phyloP scores from a whole-genome alignment of 2,329 filamentous ascomycete species.

The Neurospora sp. region DNA sequence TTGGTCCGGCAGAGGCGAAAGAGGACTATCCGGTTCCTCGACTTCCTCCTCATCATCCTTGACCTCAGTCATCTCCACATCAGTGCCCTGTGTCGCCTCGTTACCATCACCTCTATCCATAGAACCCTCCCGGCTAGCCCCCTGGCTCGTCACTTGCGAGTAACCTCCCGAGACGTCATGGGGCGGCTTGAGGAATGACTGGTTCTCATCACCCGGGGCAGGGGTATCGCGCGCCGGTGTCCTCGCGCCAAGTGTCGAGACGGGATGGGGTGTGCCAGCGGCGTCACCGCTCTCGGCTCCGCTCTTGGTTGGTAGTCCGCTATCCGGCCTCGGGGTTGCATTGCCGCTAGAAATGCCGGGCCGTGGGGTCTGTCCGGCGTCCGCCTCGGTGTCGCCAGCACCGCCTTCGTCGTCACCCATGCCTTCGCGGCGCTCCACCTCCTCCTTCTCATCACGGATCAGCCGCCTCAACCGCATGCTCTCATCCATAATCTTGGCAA shows the following conservation, averaged over 20 bases:
- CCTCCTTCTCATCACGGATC: slow-evolving; percentile 92
- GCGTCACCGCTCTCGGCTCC: slow-evolving; percentile 16
- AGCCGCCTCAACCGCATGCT: slow-evolving; percentile 75
- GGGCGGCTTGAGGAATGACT: slow-evolving; percentile 25
- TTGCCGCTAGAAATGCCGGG: slow-evolving; percentile 41
- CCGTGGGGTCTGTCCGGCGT: slow-evolving; percentile 37
- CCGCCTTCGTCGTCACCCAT: slow-evolving; percentile 55
- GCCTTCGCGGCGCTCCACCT: slow-evolving; percentile 78
- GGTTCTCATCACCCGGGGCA: slow-evolving; percentile 17
- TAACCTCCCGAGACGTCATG: slow-evolving; percentile 22
- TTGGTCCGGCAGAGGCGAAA: slow-evolving; percentile 28
- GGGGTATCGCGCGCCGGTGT: slow-evolving; percentile 25
- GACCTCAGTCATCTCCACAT: slow-evolving; percentile 29
- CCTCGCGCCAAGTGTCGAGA: slow-evolving; percentile 18
- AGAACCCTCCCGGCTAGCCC: slow-evolving; percentile 28
- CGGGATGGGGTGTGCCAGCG: slow-evolving; percentile 17
- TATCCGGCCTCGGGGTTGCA: slow-evolving; percentile 39
- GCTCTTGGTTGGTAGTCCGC: slow-evolving; percentile 19
- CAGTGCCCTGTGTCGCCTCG: slow-evolving; percentile 11
- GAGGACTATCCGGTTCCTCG: slow-evolving; percentile 23
- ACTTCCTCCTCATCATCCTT: slow-evolving; percentile 54
- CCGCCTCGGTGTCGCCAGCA: slow-evolving; percentile 32
- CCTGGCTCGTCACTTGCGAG: slow-evolving; percentile 30
- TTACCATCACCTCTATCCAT: slow-evolving; percentile 19
- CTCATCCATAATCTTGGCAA: slow-evolving; percentile 81